phyloP scores from a whole-genome alignment of 83 land plant genomes.

The Larix sibirica region DNA sequence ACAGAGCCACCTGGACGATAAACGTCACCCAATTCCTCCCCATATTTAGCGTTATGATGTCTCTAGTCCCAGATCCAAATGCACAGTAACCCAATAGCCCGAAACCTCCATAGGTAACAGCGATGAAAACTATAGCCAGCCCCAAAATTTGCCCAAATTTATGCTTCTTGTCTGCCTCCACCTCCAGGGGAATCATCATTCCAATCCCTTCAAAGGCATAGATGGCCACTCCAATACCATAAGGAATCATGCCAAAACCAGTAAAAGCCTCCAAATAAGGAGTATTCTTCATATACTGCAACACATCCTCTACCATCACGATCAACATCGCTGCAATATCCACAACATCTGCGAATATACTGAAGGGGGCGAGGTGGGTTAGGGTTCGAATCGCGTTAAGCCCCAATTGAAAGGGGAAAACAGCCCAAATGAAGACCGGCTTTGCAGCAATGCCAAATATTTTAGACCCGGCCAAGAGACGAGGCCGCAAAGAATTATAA shows the following conservation, averaged over 20 bases:
- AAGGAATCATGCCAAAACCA: slow-evolving; percentile 39
- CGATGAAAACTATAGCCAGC: slow-evolving; percentile 42
- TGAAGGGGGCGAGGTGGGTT: slow-evolving; percentile 86
- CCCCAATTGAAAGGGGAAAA: slow-evolving; percentile 77
- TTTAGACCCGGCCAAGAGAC: not conserved
- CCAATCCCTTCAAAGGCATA: slow-evolving; percentile 79
- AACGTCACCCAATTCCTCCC: slow-evolving; percentile 39
- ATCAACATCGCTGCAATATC: slow-evolving; percentile 78
- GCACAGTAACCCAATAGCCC: slow-evolving; percentile 69
- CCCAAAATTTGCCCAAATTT: slow-evolving; percentile 58
- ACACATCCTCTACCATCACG: slow-evolving; percentile 72
- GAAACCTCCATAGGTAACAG: slow-evolving; percentile 49
- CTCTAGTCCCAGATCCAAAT: slow-evolving; percentile 65
- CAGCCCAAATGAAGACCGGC: slow-evolving; percentile 46
- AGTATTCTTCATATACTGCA: slow-evolving; percentile 18
- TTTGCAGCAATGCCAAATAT: slow-evolving; percentile 49
- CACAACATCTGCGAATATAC: slow-evolving; percentile 85
- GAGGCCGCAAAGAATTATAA: not conserved
- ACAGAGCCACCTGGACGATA: slow-evolving; percentile 58
- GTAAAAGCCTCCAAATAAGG: slow-evolving; percentile 26
- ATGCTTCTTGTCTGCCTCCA: slow-evolving; percentile 45
- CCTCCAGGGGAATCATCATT: slow-evolving; percentile 64
- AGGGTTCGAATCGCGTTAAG: slow-evolving; percentile 77
- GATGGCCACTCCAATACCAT: slow-evolving; percentile 68
- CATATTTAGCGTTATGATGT: slow-evolving; percentile 69